Evolutionary conservation across 106 monocot genomes (phyloP), one percentile per base, ranked within the genome.

Genomic region (Amphibolis antarctica): DNA sequence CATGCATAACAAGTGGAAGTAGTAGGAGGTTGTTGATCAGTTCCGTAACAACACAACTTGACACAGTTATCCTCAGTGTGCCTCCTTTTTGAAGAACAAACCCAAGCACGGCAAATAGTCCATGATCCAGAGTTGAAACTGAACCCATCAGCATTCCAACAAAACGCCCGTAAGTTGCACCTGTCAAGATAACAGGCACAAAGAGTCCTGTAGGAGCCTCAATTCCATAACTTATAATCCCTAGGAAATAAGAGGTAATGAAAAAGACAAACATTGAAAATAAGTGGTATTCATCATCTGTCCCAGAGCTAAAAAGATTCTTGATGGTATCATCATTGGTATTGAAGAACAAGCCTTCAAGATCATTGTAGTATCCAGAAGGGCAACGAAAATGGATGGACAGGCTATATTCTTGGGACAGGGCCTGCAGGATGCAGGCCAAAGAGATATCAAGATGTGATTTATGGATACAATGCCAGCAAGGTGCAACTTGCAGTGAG

Each of bases 1-100:
- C 93, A 59, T 88, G 51, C 88, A 93, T 93, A 22, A 93, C 93
- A 11, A 93, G 73, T 25, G 93, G 93, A 64, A 93, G 88, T 22
- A 93, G 55, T 17, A 88, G 46, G 10, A 93, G 77, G 66, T 93
- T 86, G 69, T 86, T 86, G 10, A 85, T 93, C 15, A 93, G 55
- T 68, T 93, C 93, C 22, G 88, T 65, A 3, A 93, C 79, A 10
- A 88, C 81, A 28, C 93, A 64, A 66, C 71, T 54, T 70, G 92
- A 85, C 0, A 92, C 88, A 0, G 92, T 92, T 79, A 85, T 85
- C 62, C 92, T 82, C 85, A 92, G 80, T 48, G 92, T 76, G 47
- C 85, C 88, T 46, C 85, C 92, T 3, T 88, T 71, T 53, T 88
- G 71, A 15, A 88, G 82, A 55, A 88, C 85, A 42, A 88, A 83